Evolutionary conservation across 192 early-diverging fungal genomes (phyloP), one percentile per base, ranked within the genome.

Genomic region (Backusella luteola): DNA sequence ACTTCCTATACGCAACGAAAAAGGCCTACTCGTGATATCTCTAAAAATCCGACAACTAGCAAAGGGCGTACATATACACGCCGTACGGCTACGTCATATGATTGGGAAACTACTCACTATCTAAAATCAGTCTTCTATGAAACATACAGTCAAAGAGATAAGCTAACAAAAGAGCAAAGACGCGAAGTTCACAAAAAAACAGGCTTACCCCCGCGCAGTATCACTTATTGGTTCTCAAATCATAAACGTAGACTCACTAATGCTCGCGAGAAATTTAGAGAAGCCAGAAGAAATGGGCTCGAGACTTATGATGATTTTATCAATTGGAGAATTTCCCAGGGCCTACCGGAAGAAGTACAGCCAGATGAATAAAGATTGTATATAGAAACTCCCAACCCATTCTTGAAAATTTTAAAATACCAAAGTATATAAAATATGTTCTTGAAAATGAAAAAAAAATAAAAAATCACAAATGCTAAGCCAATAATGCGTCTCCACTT

Each of bases 221-320:
- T 81, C 44, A 81, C 80, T 17, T 81, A 81, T 35, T 81, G 80
- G 80, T 81, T 81, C 42, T 77, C 80, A 34, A 81, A 81, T 44
- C 80, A 81, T 42, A 81, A 81, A 41, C 52, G 80, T 29, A 56
- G 80, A 21, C 78, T 78, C 39, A 73, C 46, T 14, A 46, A 38
- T 17, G 66, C 76, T 11, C 42, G 77, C 5, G 3, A 21, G 23
- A 32, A 52, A n/a, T 81, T 75, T 26, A 77, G 71, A 34, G 42
- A 77, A 36, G 52, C 52, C 1, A 67, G 70, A 6, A 44, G 17
- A 11, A 53, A 23, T 6, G 66, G 66, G 1, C 32, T 79, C 21
- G 42, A 71, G 35, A 75, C 73, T 6, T 79, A 79, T 66, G 39
- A 73, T 15, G 78, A 79, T 14, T 79, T 79, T 68, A 21, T 79